Evolutionary conservation across 192 early-diverging fungal genomes (phyloP), one percentile per base, ranked within the genome.

Genomic region (Coemansia sp.): DNA sequence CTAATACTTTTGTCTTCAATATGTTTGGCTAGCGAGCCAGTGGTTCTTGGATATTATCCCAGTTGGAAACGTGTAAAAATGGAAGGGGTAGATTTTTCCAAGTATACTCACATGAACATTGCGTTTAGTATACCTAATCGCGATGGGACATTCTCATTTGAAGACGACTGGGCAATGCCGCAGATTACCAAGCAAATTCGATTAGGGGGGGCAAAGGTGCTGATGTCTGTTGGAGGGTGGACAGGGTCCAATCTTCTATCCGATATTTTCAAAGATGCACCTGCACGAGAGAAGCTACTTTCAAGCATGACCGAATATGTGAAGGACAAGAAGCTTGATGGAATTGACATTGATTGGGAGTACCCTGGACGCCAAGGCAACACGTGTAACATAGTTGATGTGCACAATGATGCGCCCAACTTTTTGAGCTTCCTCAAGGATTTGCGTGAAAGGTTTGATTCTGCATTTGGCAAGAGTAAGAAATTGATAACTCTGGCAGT

Each of bases 271-370:
- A 82, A 86, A 25, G 61, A 62, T 34, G 12, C 64, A 3, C 54
- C 47, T 5, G 54, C 72, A 7, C 83, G 89, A 28, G 81, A 75
- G 30, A 82, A 59, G n/a, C 76, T 90, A 47, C 83, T 89, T 26
- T 71, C 84, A 27, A 84, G 82, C 60, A 89, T 87, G 55, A 49
- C 86, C 49, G 67, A 73, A 23, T 83, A 84, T 26, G 81, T 89
- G 44, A 64, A 77, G 47, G 66, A 65, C 28, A 82, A 87, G 31
- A 63, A 71, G 5, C 69, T 85, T 8, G 85, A 88, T 63, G 86
- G 87, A 5, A 71, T 82, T 18, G 90, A 93, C 65, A 84, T 91
- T 62, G 91, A 91, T 65, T 90, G 81, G 85, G 90, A 92, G 64
- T 90, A 87, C 58, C 90, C 85, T 1, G 83, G 83, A 14, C 67